These are phyloP conservation scores for Metschnikowia cubensis DNA, from an alignment of 805 yeast genomes.

Conservation along the genomic window DNA sequence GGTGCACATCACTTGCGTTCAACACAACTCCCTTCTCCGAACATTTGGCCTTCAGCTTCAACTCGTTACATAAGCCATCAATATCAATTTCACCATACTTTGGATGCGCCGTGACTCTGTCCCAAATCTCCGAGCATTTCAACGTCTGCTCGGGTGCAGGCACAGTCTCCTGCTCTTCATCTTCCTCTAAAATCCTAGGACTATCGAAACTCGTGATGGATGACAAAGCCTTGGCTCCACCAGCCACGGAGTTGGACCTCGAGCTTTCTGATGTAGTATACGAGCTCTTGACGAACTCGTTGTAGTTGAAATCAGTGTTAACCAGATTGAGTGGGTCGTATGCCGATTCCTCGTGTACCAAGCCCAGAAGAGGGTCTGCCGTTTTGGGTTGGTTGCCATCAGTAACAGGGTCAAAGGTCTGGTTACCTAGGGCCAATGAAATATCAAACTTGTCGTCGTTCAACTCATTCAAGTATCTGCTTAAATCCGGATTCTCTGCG, in stretches of 20 bases:
- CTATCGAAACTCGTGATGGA: constrained; percentile 18
- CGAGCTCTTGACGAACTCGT: constrained; percentile 34
- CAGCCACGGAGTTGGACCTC: constrained; percentile 12
- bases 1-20: constrained; percentile 72
- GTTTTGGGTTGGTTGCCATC: constrained; percentile 15
- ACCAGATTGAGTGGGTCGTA: constrained; percentile 47
- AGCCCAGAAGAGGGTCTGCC: constrained; percentile 36
- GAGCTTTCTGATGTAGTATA: constrained; percentile 24
- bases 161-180: constrained; percentile 39
- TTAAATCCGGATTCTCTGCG: not conserved
- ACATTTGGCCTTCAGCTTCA: constrained; percentile 91
- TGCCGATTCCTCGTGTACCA: constrained; percentile 54
- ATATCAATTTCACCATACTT: constrained; percentile 89
- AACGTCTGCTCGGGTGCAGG: constrained; percentile 62
- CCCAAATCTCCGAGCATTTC: constrained; percentile 94
- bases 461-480: constrained; percentile 17
- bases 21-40: constrained; percentile 90
- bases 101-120: constrained; percentile 90
- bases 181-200: constrained; percentile 16
- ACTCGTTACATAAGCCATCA: constrained; percentile 86
- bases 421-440: constrained; percentile 44
- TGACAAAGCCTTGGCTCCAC: constrained; percentile 12
- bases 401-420: constrained; percentile 12
- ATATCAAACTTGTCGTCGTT: constrained; percentile 52
- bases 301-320: constrained; percentile 33